These are phyloP conservation scores for Pyronema omphalodes DNA, from an alignment of 495 filamentous ascomycete species.

Conservation along the genomic window DNA sequence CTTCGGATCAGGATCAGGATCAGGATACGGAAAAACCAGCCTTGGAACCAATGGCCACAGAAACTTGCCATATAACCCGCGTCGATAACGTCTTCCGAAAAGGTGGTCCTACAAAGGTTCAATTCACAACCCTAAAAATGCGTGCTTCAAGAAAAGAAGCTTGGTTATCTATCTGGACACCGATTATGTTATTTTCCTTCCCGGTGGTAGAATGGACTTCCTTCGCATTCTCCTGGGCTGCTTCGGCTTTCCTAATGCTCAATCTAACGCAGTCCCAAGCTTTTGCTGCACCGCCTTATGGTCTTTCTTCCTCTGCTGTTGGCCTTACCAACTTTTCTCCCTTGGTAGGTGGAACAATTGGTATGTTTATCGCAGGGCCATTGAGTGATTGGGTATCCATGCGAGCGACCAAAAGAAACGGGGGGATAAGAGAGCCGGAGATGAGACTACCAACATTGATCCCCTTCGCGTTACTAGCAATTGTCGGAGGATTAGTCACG, in stretches of 20 bases:
- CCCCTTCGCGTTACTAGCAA: constrained; percentile 38
- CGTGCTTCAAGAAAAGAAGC: constrained; percentile 18
- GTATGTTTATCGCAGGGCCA: constrained; percentile 39
- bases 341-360: constrained; percentile 35
- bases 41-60: constrained; percentile 4
- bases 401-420: constrained; percentile 36
- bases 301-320: constrained; percentile 27
- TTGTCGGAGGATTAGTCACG: constrained; percentile 42
- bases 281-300: constrained; percentile 41
- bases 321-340: constrained; percentile 32
- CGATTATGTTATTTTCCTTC: constrained; percentile 41
- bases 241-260: constrained; percentile 38
- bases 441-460: constrained; percentile 47
- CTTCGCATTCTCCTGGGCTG: constrained; percentile 42
- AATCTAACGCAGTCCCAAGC: constrained; percentile 45
- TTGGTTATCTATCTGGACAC: constrained; percentile 29
- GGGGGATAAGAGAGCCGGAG: constrained; percentile 49
- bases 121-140: constrained; percentile 33
- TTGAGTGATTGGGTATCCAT: constrained; percentile 42
- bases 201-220: constrained; percentile 44
- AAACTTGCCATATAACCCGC: neutral
- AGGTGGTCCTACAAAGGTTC: constrained; percentile 34
- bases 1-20: neutral
- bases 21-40: neutral
- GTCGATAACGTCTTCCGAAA: constrained; percentile 28